Conservation (phyloP, 2,329 filamentous ascomycete genomes). For the Aspergillus intermedius region DNA sequence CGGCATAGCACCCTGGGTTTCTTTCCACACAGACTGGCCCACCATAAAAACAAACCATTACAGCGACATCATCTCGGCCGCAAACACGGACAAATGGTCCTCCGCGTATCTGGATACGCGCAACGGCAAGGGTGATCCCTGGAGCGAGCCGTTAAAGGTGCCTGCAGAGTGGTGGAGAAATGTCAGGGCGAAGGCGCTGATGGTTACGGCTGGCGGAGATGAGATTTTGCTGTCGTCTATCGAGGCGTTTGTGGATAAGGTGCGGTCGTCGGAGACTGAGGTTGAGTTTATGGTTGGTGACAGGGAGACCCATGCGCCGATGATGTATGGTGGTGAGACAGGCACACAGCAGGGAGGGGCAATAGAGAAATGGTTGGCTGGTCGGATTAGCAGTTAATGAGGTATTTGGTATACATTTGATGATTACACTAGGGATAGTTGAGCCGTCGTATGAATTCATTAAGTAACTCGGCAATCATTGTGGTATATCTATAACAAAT, state of each 20-base stretch:
- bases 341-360: slow-evolving; percentile 16
- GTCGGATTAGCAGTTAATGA: neutral
- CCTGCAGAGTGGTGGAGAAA: slow-evolving; percentile 48
- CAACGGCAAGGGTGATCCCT: slow-evolving; percentile 35
- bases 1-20: slow-evolving; percentile 52
- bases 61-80: slow-evolving; percentile 44
- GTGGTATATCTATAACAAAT: slow-evolving; percentile 8
- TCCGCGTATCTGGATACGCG: slow-evolving; percentile 37
- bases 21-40: slow-evolving; percentile 35
- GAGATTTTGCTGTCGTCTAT: slow-evolving; percentile 46
- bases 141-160: slow-evolving; percentile 47
- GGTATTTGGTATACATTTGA: neutral
- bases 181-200: slow-evolving; percentile 41
- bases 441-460: slow-evolving; percentile 16
- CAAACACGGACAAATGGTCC: slow-evolving; percentile 38
- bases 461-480: neutral
- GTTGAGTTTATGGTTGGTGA: neutral
- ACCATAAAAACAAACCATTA: slow-evolving; percentile 40
- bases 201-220: slow-evolving; percentile 48
- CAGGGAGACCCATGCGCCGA: neutral
- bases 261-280: slow-evolving; percentile 11
- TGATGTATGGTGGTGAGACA: neutral
- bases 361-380: slow-evolving; percentile 22
- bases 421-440: slow-evolving; percentile 2
- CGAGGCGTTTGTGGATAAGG: slow-evolving; percentile 25